Base-by-base conservation (phyloP, 441 rosid genomes). In the Arabidopsis lyrata region DNA sequence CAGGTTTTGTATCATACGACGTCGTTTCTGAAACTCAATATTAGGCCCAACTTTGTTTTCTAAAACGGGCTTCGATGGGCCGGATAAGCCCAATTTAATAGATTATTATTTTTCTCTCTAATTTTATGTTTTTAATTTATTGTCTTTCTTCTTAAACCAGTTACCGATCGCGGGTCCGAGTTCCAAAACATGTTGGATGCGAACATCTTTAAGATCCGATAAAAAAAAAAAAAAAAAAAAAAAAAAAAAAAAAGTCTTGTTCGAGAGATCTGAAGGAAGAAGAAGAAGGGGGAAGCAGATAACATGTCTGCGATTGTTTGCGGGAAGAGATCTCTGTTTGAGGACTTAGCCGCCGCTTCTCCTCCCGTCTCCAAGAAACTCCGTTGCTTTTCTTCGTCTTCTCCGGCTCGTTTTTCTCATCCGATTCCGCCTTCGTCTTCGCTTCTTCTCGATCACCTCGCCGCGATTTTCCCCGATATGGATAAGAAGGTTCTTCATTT, bases 281-380 rank as follows among this genome's bases (percentile, higher is more conserved):
- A 50, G 61, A 71, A 50, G 20, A 52, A 57, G 61, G 75, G 68
- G 75, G 77, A 70, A 63, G 82, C 83, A 74, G 81, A 59, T 79
- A 94, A 88, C 95, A 94, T 94, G 99, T 92, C 97, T 90, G 99
- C 97, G 68, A 87, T 92, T 79, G 87, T 94, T 86, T 88, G 95
- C 80, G 95, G 98, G 73, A 94, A 94, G 96, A 94, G 98, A 94
- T 90, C 96, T 79, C 86, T 91, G 53, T 94, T 94, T 65, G 97
- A 94, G 81, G 97, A 94, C 71, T 83, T 90, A 77, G 72, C 81
- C 27, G 81, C 84, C 10, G 63, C 90, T 61, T 83, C 91, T 41
- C 87, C 97, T 35, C 91, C 83, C 36, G 74, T 90, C 67, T 91
- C 93, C 72, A 83, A 92, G 77, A 87, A 87, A 81, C 81, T 96